Evolutionary conservation across 805 yeast genomes (phyloP), one percentile per base, ranked within the genome.

Genomic region (Candida wancherniae): DNA sequence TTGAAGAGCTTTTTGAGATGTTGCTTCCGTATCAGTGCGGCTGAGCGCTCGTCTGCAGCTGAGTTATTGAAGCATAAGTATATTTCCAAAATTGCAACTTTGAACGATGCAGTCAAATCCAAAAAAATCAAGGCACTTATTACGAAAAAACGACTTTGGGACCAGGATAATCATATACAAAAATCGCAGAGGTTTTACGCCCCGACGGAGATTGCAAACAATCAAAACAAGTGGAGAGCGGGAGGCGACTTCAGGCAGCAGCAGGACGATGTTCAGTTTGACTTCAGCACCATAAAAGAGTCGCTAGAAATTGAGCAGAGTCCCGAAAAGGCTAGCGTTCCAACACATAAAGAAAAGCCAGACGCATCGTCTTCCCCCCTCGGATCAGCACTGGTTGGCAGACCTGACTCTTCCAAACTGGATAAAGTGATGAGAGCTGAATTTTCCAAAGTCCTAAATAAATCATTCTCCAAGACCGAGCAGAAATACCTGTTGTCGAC

Each of bases 121-220:
- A 21, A 26, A 9, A 53, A 54, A 15, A 31, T 64, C 12, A 57
- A 57, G 29, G 39, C 47, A 25, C 41, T 63, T 11, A 58, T 64
- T 16, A 57, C 66, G 1, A 49, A 50, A 9, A 65, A 62, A 34
- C 54, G 51, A 23, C 34, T 52, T 16, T 63, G 69, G 67, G 66
- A 63, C 41, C 61, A 58, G 34, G 65, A 58, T 2, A 53, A 63
- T 36, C 63, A 57, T 40, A 45, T 55, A 8, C 20, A 44, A 9
- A 51, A 55, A 31, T 45, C 47, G 5, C 58, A 55, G 15, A 52
- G 58, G 21, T 55, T 53, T 31, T 63, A 62, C 31, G 50, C 58
- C 3, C 66, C 69, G 2, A 64, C 69, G 1, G 68, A 61, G 31
- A 38, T 60, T 5, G 49, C 46, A 3, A 29, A 48, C n/a, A 55